These are phyloP conservation scores for Ustilago shanxiensis DNA, from an alignment of 1,284 basidiomycete species.

Conservation along the genomic window DNA sequence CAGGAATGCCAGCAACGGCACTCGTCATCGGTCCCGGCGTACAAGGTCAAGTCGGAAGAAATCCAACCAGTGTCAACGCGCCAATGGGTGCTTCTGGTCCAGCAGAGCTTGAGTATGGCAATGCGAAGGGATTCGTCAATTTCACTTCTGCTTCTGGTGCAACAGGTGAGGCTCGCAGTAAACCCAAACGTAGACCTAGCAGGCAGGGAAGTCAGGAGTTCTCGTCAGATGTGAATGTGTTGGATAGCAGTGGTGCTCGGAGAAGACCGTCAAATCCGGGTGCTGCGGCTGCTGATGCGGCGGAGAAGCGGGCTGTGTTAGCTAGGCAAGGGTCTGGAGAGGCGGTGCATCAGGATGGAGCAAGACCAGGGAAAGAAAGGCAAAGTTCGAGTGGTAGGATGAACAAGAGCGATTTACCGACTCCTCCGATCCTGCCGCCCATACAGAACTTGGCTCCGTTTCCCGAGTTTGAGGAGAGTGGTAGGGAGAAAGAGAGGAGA, in stretches of 20 bases:
- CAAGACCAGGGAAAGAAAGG: conserved; percentile 30
- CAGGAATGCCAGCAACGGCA: conserved; percentile 58
- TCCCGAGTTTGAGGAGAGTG: conserved; percentile 18
- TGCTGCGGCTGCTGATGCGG: conserved; percentile 51
- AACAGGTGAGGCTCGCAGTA: conserved; percentile 28
- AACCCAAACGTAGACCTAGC: conserved; percentile 28
- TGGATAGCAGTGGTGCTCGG: background rate
- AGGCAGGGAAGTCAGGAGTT: conserved; percentile 37
- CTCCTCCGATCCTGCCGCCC: conserved; percentile 43
- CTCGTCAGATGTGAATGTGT: conserved; percentile 11
- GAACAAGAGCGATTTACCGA: conserved; percentile 39
- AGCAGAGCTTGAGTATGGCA: conserved; percentile 49
- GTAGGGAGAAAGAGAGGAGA: conserved; percentile 15
- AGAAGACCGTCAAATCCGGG: conserved; percentile 38
- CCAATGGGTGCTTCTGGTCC: conserved; percentile 43
- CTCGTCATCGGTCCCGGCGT: conserved; percentile 66
- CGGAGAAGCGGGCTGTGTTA: conserved; percentile 42
- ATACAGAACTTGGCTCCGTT: conserved; percentile 58
- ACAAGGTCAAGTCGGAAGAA: conserved; percentile 59
- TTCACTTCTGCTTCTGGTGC: conserved; percentile 59
- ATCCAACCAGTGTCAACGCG: conserved; percentile 29
- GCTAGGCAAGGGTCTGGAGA: conserved; percentile 23
- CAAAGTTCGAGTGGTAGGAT: conserved; percentile 29
- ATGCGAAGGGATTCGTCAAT: conserved; percentile 53
- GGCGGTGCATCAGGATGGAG: conserved; percentile 10